phyloP scores from a whole-genome alignment of 192 early-diverging fungal genomes.

The Backusella morwellensis region DNA sequence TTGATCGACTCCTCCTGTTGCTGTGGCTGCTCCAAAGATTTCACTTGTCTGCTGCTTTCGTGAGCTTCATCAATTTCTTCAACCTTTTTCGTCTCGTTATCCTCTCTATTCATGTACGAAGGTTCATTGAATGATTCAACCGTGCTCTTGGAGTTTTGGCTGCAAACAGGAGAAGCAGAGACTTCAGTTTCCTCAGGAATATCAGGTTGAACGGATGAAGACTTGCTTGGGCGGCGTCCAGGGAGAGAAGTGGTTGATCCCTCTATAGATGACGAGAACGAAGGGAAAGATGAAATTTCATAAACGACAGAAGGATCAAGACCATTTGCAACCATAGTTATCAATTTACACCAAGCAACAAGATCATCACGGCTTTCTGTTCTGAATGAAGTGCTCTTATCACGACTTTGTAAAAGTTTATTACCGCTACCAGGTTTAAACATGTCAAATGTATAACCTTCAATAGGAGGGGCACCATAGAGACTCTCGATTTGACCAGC shows the following conservation, averaged over 20 bases:
- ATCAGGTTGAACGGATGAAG: neutral
- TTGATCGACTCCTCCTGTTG: neutral
- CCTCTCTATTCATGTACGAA: neutral
- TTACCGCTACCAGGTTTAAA: neutral
- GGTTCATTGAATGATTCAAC: constrained; percentile 15
- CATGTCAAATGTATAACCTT: constrained; percentile 21
- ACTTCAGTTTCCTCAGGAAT: neutral
- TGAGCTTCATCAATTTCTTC: neutral
- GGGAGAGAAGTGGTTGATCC: neutral
- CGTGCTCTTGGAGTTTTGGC: neutral
- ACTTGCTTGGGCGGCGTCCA: neutral
- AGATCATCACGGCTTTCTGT: neutral
- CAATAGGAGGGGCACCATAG: neutral
- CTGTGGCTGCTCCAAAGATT: neutral
- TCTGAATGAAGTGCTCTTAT: constrained; percentile 11
- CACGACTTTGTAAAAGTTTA: neutral
- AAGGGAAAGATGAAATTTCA: neutral
- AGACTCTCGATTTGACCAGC: neutral
- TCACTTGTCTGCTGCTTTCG: neutral
- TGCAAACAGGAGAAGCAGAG: neutral
- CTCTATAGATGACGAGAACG: neutral
- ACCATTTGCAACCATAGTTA: neutral
- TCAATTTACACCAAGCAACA: constrained; percentile 4
- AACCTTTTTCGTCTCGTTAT: neutral
- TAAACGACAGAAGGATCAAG: neutral